Conservation (phyloP, 305 asterid species). For the Ruellia speciosa region DNA sequence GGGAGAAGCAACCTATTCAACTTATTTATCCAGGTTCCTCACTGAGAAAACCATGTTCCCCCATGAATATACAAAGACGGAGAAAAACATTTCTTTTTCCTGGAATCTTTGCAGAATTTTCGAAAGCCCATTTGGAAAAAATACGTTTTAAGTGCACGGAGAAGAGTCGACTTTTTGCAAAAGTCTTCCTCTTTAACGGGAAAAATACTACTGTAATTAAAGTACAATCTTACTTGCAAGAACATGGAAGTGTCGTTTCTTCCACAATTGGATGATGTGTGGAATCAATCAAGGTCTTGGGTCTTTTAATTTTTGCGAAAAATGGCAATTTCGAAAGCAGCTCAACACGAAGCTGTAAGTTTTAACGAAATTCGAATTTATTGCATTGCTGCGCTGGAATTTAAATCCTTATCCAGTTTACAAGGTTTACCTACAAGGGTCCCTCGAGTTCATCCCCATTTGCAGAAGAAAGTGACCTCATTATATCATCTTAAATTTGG, state of each 20-base stretch:
- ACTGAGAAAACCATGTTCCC: not conserved
- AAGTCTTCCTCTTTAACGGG: not conserved
- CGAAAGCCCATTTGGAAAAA: not conserved
- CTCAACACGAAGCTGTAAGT: too few relatives aligned
- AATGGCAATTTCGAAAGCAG: too few relatives aligned
- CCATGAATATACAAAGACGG: not conserved
- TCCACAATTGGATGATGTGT: conserved; percentile 1
- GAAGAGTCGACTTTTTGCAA: conserved; percentile 9
- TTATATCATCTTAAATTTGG: too few relatives aligned
- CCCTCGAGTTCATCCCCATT: too few relatives aligned
- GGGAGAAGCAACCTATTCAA: not conserved
- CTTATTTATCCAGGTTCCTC: not conserved
- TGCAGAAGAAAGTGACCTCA: too few relatives aligned
- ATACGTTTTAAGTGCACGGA: not conserved
- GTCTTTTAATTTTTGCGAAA: not conserved
- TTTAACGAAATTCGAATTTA: too few relatives aligned
- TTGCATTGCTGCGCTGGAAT: too few relatives aligned
- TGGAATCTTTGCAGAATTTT: not conserved
- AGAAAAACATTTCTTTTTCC: not conserved
- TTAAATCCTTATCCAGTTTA: too few relatives aligned
- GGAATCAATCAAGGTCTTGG: not conserved
- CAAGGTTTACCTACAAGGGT: too few relatives aligned
- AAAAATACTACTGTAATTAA: too few relatives aligned
- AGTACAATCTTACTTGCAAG: too few relatives aligned
- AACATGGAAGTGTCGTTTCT: conserved; percentile 12